Base-by-base conservation (phyloP, 2,329 filamentous ascomycete genomes). In the Fusarium udum region DNA sequence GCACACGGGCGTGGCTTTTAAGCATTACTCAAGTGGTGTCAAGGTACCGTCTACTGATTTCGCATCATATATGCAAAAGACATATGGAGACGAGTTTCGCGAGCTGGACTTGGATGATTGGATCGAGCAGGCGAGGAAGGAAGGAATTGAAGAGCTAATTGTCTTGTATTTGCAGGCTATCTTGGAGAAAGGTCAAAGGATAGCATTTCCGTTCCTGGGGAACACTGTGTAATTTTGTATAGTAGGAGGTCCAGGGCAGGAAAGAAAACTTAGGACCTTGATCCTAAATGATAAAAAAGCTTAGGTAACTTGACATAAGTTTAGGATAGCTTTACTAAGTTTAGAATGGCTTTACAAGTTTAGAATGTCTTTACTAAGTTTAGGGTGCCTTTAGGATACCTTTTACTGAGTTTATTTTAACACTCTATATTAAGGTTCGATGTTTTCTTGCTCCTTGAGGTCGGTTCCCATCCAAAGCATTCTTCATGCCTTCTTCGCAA, bases 121-220 rank as follows among this genome's bases (percentile, higher is more conserved):
- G 51, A 18, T 62, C 1, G 12, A 57, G 1, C 20, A 62, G 16
- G 59, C 59, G 4, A 57, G 51, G 34, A 45, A 6, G 3, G 32
- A 57, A 18, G 59, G 59, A 0, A 39, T 62, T 6, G 51, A 62
- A 11, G 59, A 62, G 22, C 13, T 62, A 11, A 57, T 62, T 57
- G 59, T 46, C 2, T 34, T 62, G 3, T 62, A 62, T n/a, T 18
- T 62, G 24, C 51, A 62, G 6, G 51, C 59, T 24, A 39, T 62
- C 8, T 32, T 57, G 5, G 51, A 62, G 2, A 57, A 42, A 10
- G 32, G 24, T 6, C 12, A 37, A 14, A 22, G 24, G 7, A 57
- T 57, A 39, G n/a, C 39, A 13, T 62, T 62, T 26, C 59, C 59
- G 12, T 62, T 24, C 4, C n/a, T 62, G 40, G 59, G 59, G 2